A percentile compares a stretch with the other conserved stretches of the same genome.
Evolutionary conservation across 2,329 filamentous ascomycete genomes (phyloP).

Genomic region (Botryotinia calthae): DNA sequence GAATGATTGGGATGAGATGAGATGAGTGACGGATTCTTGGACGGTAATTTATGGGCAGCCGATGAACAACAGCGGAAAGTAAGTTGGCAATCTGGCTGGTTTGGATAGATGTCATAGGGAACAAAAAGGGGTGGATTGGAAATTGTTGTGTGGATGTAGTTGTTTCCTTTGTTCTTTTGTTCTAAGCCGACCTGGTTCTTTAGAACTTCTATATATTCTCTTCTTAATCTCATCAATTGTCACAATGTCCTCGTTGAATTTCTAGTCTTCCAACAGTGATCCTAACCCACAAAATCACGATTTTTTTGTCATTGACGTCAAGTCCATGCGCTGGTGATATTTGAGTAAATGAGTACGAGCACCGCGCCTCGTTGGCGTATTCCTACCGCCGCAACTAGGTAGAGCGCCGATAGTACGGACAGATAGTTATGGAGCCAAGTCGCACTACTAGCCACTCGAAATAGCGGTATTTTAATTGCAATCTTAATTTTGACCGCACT

Average conservation of each 20-base stretch:
- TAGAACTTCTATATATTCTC: not conserved
- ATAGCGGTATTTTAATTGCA: not conserved
- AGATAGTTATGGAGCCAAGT: constrained; percentile 6
- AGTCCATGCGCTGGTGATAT: not conserved
- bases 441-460: not conserved
- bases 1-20: constrained; percentile 8
- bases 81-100: constrained; percentile 7
- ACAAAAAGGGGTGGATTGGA: not conserved
- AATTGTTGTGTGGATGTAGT: not conserved
- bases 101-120: not conserved
- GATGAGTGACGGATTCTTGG: not conserved
- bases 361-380: not conserved
- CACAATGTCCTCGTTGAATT: not conserved
- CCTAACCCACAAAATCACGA: not conserved
- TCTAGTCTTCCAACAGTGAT: not conserved
- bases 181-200: not conserved
- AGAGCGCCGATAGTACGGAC: not conserved
- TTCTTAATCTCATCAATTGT: not conserved
- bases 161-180: not conserved
- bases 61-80: not conserved
- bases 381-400: not conserved
- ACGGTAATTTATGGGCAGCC: not conserved
- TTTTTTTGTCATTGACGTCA: not conserved
- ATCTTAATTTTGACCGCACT: not conserved
- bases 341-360: not conserved